These are phyloP conservation scores for Colletotrichum paranaense DNA, from an alignment of 2,329 filamentous ascomycete genomes.

Conservation along the genomic window DNA sequence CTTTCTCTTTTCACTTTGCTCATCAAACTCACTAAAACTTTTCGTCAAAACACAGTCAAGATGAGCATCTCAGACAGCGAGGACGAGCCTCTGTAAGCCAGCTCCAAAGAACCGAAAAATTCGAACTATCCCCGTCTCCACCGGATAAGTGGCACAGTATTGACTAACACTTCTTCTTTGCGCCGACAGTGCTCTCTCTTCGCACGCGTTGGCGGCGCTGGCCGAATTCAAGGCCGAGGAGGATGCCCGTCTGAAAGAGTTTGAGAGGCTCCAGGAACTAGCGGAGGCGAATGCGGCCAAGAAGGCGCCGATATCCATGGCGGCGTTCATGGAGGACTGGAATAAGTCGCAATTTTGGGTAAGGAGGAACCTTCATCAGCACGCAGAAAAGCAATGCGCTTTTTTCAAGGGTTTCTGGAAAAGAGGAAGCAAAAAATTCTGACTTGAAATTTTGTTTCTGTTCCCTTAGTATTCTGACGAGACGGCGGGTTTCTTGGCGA, in stretches of 20 bases:
- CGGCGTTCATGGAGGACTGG: constrained; percentile 83
- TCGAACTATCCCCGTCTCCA: not conserved
- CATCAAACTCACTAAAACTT: too few species aligned
- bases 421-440: too few species aligned
- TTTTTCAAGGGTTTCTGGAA: too few species aligned
- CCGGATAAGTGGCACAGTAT: not conserved
- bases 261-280: constrained; percentile 73
- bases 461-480: constrained; percentile 73
- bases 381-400: too few species aligned
- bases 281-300: constrained; percentile 60
- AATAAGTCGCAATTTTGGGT: constrained; percentile 89
- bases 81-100: constrained; percentile 61
- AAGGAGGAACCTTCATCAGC: constrained; percentile 38
- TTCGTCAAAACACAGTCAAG: not conserved
- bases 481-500: constrained; percentile 73
- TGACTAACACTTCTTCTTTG: not conserved
- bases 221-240: constrained; percentile 80
- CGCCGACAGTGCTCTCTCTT: constrained; percentile 69
- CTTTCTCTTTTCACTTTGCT: too few species aligned
- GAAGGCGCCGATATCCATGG: constrained; percentile 60
- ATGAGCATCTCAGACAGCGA: constrained; percentile 47
- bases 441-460: too few species aligned
- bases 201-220: constrained; percentile 74
- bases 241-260: constrained; percentile 72
- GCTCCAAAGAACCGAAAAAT: not conserved